A percentile compares a stretch with the other conserved stretches of the same genome.
These are phyloP conservation scores for Suillus subaureus DNA, from an alignment of 768 basidiomycete species.

Conservation along the genomic window DNA sequence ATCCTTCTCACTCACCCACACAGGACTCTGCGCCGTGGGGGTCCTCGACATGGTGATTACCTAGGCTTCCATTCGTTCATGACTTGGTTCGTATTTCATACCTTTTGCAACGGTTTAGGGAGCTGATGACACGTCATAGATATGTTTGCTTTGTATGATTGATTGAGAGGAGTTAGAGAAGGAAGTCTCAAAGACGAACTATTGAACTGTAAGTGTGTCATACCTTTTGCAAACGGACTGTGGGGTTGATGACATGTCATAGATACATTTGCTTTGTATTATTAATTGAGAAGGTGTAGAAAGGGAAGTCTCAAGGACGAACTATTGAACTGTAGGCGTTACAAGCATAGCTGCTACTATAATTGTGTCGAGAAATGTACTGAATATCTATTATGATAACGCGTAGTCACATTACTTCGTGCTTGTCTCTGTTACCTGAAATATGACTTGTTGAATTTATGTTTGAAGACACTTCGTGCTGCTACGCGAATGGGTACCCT, in stretches of 20 bases:
- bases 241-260: background rate
- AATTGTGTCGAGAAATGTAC: background rate
- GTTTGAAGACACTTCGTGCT: background rate
- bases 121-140: background rate
- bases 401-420: background rate
- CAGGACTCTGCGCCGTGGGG: no score
- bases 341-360: background rate
- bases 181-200: background rate
- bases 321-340: background rate
- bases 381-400: background rate
- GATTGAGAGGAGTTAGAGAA: background rate
- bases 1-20: no score
- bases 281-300: background rate
- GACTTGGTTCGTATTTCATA: background rate
- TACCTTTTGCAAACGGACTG: background rate
- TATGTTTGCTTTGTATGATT: background rate
- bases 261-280: background rate
- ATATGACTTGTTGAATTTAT: background rate
- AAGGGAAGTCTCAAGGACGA: background rate
- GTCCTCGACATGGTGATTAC: no score
- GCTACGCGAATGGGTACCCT: background rate
- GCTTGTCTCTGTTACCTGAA: background rate
- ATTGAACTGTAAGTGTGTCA: background rate
- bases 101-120: background rate
- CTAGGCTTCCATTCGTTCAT: background rate